These are phyloP conservation scores for Zoysia japonica DNA, from an alignment of 176 grass and related monocot species.

Conservation along the genomic window DNA sequence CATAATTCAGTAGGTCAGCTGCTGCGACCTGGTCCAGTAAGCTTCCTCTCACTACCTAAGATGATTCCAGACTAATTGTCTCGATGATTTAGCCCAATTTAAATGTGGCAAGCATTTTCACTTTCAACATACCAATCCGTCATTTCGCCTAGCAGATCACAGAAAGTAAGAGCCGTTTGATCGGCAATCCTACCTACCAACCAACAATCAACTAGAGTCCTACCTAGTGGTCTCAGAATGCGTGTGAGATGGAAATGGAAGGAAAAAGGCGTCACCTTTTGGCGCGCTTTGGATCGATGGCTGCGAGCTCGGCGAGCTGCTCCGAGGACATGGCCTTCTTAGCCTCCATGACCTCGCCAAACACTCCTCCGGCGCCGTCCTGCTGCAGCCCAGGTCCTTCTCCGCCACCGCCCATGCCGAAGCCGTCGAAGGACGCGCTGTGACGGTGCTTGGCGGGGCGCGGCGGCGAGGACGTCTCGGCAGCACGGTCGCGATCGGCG, in stretches of 20 bases:
- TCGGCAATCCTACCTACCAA: constrained; percentile 40
- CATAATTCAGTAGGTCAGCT: constrained; percentile 28
- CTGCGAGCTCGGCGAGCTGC: constrained; percentile 72
- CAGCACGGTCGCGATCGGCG: constrained; percentile 62
- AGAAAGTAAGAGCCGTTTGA: constrained; percentile 18
- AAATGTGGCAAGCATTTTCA: background rate
- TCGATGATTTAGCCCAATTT: constrained; percentile 1
- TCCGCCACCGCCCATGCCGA: constrained; percentile 40
- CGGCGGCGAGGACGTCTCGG: constrained; percentile 64
- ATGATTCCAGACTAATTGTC: constrained; percentile 27
- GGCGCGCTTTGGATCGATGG: constrained; percentile 83
- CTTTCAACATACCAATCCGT: background rate
- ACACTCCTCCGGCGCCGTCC: constrained; percentile 27
- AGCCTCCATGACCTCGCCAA: constrained; percentile 68
- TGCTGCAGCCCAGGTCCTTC: constrained; percentile 11
- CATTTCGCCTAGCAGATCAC: constrained; percentile 16
- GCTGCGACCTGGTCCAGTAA: constrained; percentile 12
- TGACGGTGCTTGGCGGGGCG: constrained; percentile 77
- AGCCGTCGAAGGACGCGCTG: constrained; percentile 85
- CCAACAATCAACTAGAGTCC: constrained; percentile 12
- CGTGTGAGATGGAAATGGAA: background rate
- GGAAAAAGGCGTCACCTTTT: constrained; percentile 58
- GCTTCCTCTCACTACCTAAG: constrained; percentile 35
- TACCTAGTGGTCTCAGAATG: background rate
- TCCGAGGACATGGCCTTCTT: constrained; percentile 87